Evolutionary conservation across 177 flowering plant genomes (phyloP).

Genomic region (Vitis hybrid): DNA sequence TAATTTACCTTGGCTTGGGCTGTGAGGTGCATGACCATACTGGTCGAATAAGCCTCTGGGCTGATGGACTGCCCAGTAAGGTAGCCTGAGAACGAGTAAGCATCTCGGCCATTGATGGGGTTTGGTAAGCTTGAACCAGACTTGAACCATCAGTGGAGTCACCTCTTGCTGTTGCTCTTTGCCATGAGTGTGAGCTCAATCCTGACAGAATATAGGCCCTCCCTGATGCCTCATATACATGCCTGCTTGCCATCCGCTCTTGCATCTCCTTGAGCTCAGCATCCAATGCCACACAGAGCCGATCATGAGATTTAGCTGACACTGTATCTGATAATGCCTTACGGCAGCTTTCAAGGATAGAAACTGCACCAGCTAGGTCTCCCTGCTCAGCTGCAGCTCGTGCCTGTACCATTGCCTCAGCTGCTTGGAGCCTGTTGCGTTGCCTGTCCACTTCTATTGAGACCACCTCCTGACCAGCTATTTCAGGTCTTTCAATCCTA

Average conservation of each 20-base stretch:
- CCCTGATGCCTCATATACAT: constrained; percentile 66
- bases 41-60: constrained; percentile 35
- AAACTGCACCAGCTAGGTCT: constrained; percentile 51
- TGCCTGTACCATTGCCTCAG: constrained; percentile 70
- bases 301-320: constrained; percentile 55
- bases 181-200: constrained; percentile 79
- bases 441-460: constrained; percentile 78
- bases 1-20: constrained; percentile 42
- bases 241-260: constrained; percentile 72
- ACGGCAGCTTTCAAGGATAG: constrained; percentile 50
- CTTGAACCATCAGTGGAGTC: constrained; percentile 56
- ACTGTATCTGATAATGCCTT: constrained; percentile 38
- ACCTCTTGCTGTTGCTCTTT: constrained; percentile 80
- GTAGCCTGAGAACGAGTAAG: constrained; percentile 61
- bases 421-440: constrained; percentile 60
- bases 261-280: constrained; percentile 84
- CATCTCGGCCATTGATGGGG: constrained; percentile 77
- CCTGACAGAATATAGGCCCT: constrained; percentile 78
- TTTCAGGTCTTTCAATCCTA: constrained; percentile 49
- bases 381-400: constrained; percentile 65
- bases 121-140: constrained; percentile 62
- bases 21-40: constrained; percentile 30
- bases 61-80: constrained; percentile 40
- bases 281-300: constrained; percentile 54
- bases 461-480: constrained; percentile 26